Conservation (phyloP, 805 yeast species). For the Candida pseudoglaebosa region DNA sequence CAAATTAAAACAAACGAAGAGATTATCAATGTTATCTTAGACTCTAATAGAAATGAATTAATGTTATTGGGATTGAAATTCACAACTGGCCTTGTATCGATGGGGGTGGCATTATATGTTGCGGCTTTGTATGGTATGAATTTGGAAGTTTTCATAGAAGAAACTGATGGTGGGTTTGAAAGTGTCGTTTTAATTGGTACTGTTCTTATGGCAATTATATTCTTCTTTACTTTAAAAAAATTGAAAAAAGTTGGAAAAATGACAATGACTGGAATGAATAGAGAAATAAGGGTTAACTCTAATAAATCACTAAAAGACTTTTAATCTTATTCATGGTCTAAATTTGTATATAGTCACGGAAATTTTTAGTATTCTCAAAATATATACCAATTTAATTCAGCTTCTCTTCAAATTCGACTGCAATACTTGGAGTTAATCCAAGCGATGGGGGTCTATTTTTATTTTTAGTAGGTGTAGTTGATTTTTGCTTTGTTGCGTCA, state of each 20-base stretch:
- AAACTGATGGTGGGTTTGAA: slow-evolving; percentile 65
- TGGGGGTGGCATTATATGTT: slow-evolving; percentile 75
- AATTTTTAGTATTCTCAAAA: slow-evolving; percentile 1
- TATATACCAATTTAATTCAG: not conserved
- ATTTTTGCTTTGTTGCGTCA: slow-evolving; percentile 4
- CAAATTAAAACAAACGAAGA: slow-evolving; percentile 93
- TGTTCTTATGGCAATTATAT: slow-evolving; percentile 40
- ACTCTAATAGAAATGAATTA: slow-evolving; percentile 88
- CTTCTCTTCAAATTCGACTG: slow-evolving; percentile 25
- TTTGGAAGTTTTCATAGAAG: slow-evolving; percentile 87
- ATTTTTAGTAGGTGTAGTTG: slow-evolving; percentile 9
- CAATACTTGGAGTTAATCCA: slow-evolving; percentile 21
- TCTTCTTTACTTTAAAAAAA: slow-evolving; percentile 51
- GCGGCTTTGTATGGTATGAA: slow-evolving; percentile 97
- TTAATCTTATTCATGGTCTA: slow-evolving; percentile 1
- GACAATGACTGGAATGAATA: slow-evolving; percentile 51
- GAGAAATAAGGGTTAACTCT: not conserved
- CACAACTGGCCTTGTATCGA: slow-evolving; percentile 75
- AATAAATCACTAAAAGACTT: not conserved
- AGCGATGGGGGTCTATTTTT: slow-evolving; percentile 16
- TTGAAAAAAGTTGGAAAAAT: slow-evolving; percentile 67
- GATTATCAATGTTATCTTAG: slow-evolving; percentile 86
- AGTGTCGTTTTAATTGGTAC: slow-evolving; percentile 40
- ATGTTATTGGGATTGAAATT: slow-evolving; percentile 84
- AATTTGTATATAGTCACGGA: slow-evolving; percentile 1